A percentile compares a stretch with the other conserved stretches of the same genome.
Evolutionary conservation across 2,329 filamentous ascomycete species (phyloP).

Genomic region (Nothopassalora personata): DNA sequence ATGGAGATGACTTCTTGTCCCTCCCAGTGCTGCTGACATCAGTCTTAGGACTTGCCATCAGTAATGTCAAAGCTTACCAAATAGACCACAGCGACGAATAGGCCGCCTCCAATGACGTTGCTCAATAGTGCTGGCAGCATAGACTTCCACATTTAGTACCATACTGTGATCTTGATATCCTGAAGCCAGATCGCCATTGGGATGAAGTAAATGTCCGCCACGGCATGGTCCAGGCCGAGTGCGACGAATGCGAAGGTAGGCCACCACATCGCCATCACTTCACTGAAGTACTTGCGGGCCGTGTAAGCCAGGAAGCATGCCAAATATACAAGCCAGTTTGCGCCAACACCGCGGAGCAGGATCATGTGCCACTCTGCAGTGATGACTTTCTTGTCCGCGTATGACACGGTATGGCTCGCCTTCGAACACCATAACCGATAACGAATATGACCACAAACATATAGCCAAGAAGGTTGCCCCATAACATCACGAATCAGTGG

Average conservation of each 20-base stretch:
- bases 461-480: slow-evolving; percentile 30
- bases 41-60: neutral
- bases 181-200: slow-evolving; percentile 48
- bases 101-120: slow-evolving; percentile 50
- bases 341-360: slow-evolving; percentile 50
- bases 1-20: slow-evolving; percentile 12
- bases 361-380: slow-evolving; percentile 48
- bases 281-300: slow-evolving; percentile 48
- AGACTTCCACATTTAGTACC: slow-evolving; percentile 54
- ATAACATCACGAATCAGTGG: slow-evolving; percentile 30
- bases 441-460: slow-evolving; percentile 31
- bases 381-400: slow-evolving; percentile 47
- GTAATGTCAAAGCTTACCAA: slow-evolving; percentile 27
- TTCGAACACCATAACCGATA: slow-evolving; percentile 31
- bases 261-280: slow-evolving; percentile 51
- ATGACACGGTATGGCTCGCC: slow-evolving; percentile 40
- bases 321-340: slow-evolving; percentile 55
- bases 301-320: slow-evolving; percentile 47
- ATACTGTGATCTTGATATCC: slow-evolving; percentile 41
- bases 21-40: slow-evolving; percentile 8
- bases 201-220: slow-evolving; percentile 43
- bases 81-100: slow-evolving; percentile 50
- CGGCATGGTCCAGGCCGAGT: slow-evolving; percentile 48
- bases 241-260: slow-evolving; percentile 19
- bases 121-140: slow-evolving; percentile 51